A percentile compares a stretch with the other conserved stretches of the same genome.
Evolutionary conservation across 306 rosid genomes (phyloP).

Genomic region (Glycine soja): DNA sequence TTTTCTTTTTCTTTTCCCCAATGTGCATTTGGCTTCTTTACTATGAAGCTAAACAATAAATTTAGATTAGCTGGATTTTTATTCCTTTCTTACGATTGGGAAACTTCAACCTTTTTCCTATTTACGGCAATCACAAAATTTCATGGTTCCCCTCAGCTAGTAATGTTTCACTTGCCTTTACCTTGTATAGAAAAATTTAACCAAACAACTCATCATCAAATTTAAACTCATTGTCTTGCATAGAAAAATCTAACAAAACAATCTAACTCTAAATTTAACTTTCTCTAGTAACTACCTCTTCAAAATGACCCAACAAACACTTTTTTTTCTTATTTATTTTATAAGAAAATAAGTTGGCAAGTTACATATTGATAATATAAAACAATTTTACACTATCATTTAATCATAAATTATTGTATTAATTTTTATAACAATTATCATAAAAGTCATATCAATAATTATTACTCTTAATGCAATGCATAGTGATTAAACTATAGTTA

Average conservation of each 20-base stretch:
- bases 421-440: no score
- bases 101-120: constrained; percentile 39
- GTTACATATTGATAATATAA: no score
- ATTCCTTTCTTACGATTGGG: constrained; percentile 19
- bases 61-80: constrained; percentile 30
- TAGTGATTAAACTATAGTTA: no score
- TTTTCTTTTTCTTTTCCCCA: neutral
- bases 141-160: constrained; percentile 43
- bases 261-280: neutral
- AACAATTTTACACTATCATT: no score
- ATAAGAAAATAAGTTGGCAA: no score
- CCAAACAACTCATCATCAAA: constrained; percentile 8
- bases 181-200: constrained; percentile 22
- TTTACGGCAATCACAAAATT: constrained; percentile 48
- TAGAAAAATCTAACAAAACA: no score
- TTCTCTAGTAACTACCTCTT: constrained; percentile 6
- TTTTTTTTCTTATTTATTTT: no score
- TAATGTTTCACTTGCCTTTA: constrained; percentile 49
- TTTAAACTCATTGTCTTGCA: no score
- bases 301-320: constrained; percentile 2
- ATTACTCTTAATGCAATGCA: no score
- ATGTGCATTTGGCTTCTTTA: constrained; percentile 20
- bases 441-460: no score
- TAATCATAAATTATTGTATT: no score
- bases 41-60: constrained; percentile 32